A percentile compares a stretch with the other conserved stretches of the same genome.
phyloP scores from a whole-genome alignment of 768 basidiomycete species.

The Tephrocybe sp. region DNA sequence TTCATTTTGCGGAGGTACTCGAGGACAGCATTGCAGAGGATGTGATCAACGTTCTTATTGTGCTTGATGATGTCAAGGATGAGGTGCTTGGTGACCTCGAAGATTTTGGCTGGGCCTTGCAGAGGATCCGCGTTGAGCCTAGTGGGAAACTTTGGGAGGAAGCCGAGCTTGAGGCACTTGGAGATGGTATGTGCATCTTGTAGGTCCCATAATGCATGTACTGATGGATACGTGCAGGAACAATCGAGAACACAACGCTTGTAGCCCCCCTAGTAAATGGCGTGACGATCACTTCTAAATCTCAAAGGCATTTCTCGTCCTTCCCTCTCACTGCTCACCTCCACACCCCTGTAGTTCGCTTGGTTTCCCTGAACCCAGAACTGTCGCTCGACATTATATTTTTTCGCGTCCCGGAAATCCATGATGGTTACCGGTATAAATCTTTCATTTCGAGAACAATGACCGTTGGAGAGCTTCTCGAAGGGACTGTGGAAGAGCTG shows the following conservation, averaged over 20 bases:
- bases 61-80: constrained; percentile 45
- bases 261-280: constrained; percentile 56
- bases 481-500: constrained; percentile 56
- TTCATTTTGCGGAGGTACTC: constrained; percentile 62
- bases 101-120: constrained; percentile 68
- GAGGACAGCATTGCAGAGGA: constrained; percentile 57
- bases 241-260: constrained; percentile 40
- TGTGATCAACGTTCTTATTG: constrained; percentile 53
- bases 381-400: constrained; percentile 57
- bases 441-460: constrained; percentile 61
- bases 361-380: constrained; percentile 68
- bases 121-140: constrained; percentile 57
- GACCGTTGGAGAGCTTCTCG: constrained; percentile 56
- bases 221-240: constrained; percentile 36
- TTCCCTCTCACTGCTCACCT: constrained; percentile 70
- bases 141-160: constrained; percentile 71
- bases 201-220: background rate
- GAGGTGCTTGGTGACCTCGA: constrained; percentile 59
- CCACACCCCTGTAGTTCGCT: constrained; percentile 63
- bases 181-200: constrained; percentile 47
- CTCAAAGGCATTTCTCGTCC: constrained; percentile 61
- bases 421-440: constrained; percentile 69
- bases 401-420: constrained; percentile 72
- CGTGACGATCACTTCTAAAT: constrained; percentile 30
- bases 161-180: constrained; percentile 62